These are phyloP conservation scores for Ceratocystiopsis minuta DNA, from an alignment of 2,329 filamentous ascomycete species.

Conservation along the genomic window DNA sequence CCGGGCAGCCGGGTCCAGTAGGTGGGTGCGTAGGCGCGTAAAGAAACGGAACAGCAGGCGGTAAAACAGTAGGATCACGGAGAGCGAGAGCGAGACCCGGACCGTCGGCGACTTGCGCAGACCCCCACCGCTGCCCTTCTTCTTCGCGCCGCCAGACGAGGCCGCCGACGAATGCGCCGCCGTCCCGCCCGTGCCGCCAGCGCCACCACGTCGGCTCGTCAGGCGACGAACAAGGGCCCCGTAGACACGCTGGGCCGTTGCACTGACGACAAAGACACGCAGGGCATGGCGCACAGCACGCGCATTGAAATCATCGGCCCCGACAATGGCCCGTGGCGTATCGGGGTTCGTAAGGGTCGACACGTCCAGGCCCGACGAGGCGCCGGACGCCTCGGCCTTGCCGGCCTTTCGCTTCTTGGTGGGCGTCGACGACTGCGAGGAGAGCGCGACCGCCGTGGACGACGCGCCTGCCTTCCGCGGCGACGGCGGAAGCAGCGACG, in stretches of 20 bases:
- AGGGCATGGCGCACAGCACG: slow-evolving; percentile 52
- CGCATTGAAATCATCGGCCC: slow-evolving; percentile 48
- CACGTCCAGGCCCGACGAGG: slow-evolving; percentile 4
- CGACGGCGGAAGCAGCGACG: slow-evolving; percentile 3
- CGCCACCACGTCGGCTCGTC: slow-evolving; percentile 16
- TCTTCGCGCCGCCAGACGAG: slow-evolving; percentile 23
- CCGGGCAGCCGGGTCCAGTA: slow-evolving; percentile 62
- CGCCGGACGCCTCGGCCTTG: slow-evolving; percentile 4
- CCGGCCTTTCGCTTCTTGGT: no score
- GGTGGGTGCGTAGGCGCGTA: slow-evolving; percentile 54
- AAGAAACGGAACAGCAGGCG: slow-evolving; percentile 84
- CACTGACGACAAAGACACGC: slow-evolving; percentile 49
- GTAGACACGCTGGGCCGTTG: slow-evolving; percentile 44
- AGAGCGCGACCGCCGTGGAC: no score
- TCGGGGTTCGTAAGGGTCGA: slow-evolving; percentile 3
- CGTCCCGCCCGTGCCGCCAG: slow-evolving; percentile 17
- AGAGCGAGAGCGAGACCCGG: slow-evolving; percentile 65
- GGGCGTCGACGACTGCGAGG: no score
- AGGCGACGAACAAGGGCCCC: slow-evolving; percentile 32
- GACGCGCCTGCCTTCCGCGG: no score
- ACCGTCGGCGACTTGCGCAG: slow-evolving; percentile 50
- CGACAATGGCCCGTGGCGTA: slow-evolving; percentile 8
- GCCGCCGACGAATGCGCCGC: not conserved
- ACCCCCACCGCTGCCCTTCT: slow-evolving; percentile 19
- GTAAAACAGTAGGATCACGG: slow-evolving; percentile 67